Percentiles rank a stretch among this genome's conserved stretches.
phyloP scores from a whole-genome alignment of 148 eudicot genomes.

The Diospyros kaki region DNA sequence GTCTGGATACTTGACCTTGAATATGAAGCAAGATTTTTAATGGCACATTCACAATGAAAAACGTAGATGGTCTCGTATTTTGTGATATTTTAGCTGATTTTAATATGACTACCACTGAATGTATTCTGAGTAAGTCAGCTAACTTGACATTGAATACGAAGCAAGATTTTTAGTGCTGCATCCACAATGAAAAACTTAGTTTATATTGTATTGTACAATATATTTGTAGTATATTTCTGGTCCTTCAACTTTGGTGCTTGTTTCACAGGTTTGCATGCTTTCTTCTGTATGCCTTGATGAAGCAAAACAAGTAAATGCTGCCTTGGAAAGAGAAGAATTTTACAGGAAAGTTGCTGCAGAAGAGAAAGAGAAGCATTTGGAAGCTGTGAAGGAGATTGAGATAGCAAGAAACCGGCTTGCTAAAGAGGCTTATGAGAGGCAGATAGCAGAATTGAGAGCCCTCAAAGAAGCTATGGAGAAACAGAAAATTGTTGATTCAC shows the following conservation, averaged over 20 bases:
- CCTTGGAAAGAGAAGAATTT: constrained; percentile 55
- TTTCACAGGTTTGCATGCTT: constrained; percentile 51
- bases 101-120: neutral
- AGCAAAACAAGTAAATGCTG: constrained; percentile 52
- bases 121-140: neutral
- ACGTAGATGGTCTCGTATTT: neutral
- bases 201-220: neutral
- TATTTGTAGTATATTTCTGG: neutral
- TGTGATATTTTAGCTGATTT: neutral
- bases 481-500: constrained; percentile 45
- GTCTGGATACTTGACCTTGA: constrained; percentile 2
- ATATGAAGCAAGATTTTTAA: neutral
- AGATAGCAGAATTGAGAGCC: constrained; percentile 57
- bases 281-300: constrained; percentile 57
- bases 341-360: constrained; percentile 53
- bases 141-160: neutral
- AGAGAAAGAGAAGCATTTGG: constrained; percentile 57
- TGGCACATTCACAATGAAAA: neutral
- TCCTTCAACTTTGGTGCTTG: neutral
- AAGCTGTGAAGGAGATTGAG: constrained; percentile 54
- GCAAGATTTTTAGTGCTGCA: neutral
- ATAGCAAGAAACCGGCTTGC: constrained; percentile 47
- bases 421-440: constrained; percentile 56
- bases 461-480: constrained; percentile 52
- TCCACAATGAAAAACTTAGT: neutral